Evolutionary conservation across 768 basidiomycete species (phyloP), one percentile per base, ranked within the genome.

Genomic region (Boletus coccyginus): DNA sequence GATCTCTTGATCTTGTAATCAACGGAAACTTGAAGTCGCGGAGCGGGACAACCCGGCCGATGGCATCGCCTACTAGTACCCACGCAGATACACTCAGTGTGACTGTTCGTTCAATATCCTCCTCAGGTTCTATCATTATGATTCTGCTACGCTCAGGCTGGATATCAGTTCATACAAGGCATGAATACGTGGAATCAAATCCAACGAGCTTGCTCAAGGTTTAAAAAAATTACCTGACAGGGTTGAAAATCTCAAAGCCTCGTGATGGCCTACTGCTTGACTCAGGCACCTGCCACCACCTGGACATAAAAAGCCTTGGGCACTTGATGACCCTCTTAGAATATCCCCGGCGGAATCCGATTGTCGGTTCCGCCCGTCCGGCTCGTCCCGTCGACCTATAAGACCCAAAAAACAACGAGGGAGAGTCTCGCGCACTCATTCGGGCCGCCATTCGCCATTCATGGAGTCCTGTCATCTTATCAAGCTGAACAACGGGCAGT

Each of bases 401-500:
- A 39, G 47, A 43, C 55, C 40, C 46, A 16, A 36, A 41, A 47
- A 48, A 17, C 6, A 17, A 29, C 29, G 36, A 40, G 36, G 21
- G 19, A 36, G 46, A 39, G 35, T 43, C 41, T 41, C 52, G 35
- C 45, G 21, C 47, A 40, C 46, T 41, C 54, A 55, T 52, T 52
- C 24, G 32, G 33, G 10, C 21, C 21, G 21, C 21, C 21, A 21
- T 21, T 21, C 21, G 21, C 21, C 21, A 21, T 21, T 21, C 57
- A 77, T 77, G 21, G 21, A 21, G 75, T 54, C 73, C 33, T 70
- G 72, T 32, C 81, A 78, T 27, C 75, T 63, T 16, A 74, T 87
- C 68, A 81, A 81, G 65, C 79, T 91, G 52, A 88, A 86, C 75
- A 83, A 79, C 62, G 83, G 81, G 44, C 58, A 66, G 29, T 75